Evolutionary conservation across 495 filamentous ascomycete species (phyloP), one percentile per base, ranked within the genome.

Genomic region (Penicillium antarcticum): DNA sequence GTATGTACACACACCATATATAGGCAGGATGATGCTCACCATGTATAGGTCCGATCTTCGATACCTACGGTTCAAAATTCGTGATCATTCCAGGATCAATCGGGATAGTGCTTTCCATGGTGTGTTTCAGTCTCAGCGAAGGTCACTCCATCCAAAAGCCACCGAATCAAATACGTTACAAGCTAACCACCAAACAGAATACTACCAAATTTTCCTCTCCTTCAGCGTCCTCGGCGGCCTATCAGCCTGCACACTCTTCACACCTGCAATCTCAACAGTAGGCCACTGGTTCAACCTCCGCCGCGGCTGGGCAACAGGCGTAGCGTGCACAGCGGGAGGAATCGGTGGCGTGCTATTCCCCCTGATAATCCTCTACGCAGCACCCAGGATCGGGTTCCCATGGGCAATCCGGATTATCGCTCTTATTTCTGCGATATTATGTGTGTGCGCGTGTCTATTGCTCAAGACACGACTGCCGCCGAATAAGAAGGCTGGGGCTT

Each of bases 331-430:
- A 0, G 84, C 82, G 1, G 87, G 87, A 18, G 82, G 83, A 1
- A 33, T 89, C 1, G 88, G 86, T 19, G 89, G 87, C 26, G 78
- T 90, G 26, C 68, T 88, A 48, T 90, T 91, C 61, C 87, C 89
- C 0, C 55, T 88, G 13, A 81, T 88, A 66, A 77, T 92, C 6
- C 80, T 87, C 45, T 66, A 61, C 31, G 75, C 86, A 1, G 78
- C 87, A 31, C 77, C 75, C 3, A 62, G 66, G 8, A 63, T 92
- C 31, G 88, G 88, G 14, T 92, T 85, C 65, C 78, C 73, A 32
- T 91, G 88, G 87, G 76, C 87, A 6, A 82, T 87, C 12, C 80
- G 88, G 9, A 81, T 86, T 53, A 65, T 90, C 12, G 88, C 80
- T 0, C 79, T 91, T 33, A 68, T 91, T 23, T 79, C 77, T 56